Base-by-base conservation (phyloP, 441 rosid species). In the Hura crepitans region DNA sequence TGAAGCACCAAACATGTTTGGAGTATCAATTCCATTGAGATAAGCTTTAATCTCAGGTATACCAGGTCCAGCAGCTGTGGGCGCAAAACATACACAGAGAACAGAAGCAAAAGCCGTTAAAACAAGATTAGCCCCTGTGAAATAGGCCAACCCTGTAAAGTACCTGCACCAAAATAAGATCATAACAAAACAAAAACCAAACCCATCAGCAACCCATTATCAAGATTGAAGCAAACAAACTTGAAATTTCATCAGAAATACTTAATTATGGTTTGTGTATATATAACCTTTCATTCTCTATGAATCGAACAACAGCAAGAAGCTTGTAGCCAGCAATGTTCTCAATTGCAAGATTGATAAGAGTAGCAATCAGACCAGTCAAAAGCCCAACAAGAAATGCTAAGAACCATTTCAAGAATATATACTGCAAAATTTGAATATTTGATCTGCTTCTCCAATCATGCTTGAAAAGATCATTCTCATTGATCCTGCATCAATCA, bases 11-110 rank as follows among this genome's bases (percentile, higher is more conserved):
- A 78, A 93, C 96, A 93, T 91, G 75, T 89, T 85, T 11, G 98
- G 98, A 70, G 95, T 89, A 74, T 93, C 97, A 6, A 93, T 84
- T 5, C 98, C 98, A 82, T 93, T 93, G 61, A 93, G 97, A 74
- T 93, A 93, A 68, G 98, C 98, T 81, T 93, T 93, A 78, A 91
- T 87, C 81, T 93, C 98, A 46, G 98, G 97, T 31, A 93, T 89
- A n/a, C 97, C 97, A 42, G 97, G 97, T 13, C 98, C 98, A 35
- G 98, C 97, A 0, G 98, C 98, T 0, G 98, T 91, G 2, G 98
- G 96, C 27, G 98, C 98, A 68, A 91, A 89, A 45, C 76, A 89
- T 25, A 89, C 96, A 71, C 93, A 87, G 14, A 93, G 84, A 60
- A 86, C 74, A 65, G 97, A 76, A 7, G 98, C 97, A 61, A 81